These are phyloP conservation scores for Fusarium nisikadoi DNA, from an alignment of 2,329 filamentous ascomycete species.

Conservation along the genomic window DNA sequence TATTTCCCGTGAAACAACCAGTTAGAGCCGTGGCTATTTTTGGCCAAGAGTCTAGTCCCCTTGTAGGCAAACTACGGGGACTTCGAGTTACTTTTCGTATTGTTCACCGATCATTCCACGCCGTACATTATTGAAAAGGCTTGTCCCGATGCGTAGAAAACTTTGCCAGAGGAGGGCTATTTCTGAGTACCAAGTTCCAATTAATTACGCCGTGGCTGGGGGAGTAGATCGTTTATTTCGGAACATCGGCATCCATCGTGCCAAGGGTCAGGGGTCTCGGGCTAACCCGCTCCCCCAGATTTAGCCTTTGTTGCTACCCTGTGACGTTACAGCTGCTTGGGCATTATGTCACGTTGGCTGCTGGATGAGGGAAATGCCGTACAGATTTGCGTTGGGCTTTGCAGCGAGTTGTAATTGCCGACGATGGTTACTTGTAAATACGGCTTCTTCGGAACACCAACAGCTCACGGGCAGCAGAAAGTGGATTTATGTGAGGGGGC, in stretches of 20 bases:
- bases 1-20: constrained; percentile 1
- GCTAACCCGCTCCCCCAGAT: constrained; percentile 15
- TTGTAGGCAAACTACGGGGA: background rate
- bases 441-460: background rate
- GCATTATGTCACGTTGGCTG: background rate
- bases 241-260: constrained; percentile 1
- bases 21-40: constrained; percentile 4
- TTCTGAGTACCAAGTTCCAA: background rate
- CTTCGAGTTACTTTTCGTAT: background rate
- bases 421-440: rapidly evolving
- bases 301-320: constrained; percentile 1
- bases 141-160: background rate
- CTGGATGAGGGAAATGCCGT: background rate
- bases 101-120: constrained; percentile 17
- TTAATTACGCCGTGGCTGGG: constrained; percentile 7
- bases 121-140: background rate
- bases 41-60: background rate
- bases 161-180: background rate
- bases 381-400: background rate
- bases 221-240: background rate
- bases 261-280: constrained; percentile 1
- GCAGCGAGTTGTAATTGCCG: background rate
- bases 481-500: no score
- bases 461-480: rapidly evolving
- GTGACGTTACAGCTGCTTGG: constrained; percentile 5